Percentiles rank a stretch among this genome's conserved stretches.
Evolutionary conservation across 2,329 filamentous ascomycete genomes (phyloP).

Genomic region (Periglandula ipomoeae): DNA sequence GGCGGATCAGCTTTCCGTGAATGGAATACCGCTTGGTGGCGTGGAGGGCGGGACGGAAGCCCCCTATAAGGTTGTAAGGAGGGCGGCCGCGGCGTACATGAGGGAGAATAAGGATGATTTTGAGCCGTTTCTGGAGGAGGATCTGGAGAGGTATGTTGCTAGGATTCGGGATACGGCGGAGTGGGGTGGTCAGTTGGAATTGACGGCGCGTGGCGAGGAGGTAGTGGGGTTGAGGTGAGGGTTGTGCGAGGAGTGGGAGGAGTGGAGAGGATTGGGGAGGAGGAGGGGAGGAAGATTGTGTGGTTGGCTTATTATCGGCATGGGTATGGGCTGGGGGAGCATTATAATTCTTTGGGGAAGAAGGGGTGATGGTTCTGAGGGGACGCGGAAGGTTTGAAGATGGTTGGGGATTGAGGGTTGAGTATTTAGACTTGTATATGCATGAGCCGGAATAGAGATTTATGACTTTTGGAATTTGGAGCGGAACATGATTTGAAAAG

Average conservation of each 20-base stretch:
- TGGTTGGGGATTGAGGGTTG: too few relatives aligned
- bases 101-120: constrained; percentile 67
- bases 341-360: constrained; percentile 82
- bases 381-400: too few relatives aligned
- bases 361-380: constrained; percentile 17
- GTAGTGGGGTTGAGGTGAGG: constrained; percentile 71
- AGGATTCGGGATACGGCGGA: constrained; percentile 83
- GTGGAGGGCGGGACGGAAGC: constrained; percentile 16
- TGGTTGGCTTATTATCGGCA: constrained; percentile 96
- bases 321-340: constrained; percentile 88
- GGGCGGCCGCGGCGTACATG: constrained; percentile 71
- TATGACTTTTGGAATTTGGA: too few relatives aligned
- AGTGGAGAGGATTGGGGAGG: constrained; percentile 61
- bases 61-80: constrained; percentile 59
- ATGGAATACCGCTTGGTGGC: not conserved
- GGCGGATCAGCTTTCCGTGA: constrained; percentile 8
- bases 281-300: constrained; percentile 42
- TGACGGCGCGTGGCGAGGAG: constrained; percentile 74
- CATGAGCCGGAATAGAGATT: too few relatives aligned
- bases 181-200: constrained; percentile 91
- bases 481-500: too few relatives aligned
- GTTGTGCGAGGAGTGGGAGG: constrained; percentile 78
- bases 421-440: too few relatives aligned
- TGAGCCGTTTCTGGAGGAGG: constrained; percentile 76
- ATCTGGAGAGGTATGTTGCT: constrained; percentile 59